Evolutionary conservation across 2,329 filamentous ascomycete genomes (phyloP).

Genomic region (Talaromyces funiculosus): DNA sequence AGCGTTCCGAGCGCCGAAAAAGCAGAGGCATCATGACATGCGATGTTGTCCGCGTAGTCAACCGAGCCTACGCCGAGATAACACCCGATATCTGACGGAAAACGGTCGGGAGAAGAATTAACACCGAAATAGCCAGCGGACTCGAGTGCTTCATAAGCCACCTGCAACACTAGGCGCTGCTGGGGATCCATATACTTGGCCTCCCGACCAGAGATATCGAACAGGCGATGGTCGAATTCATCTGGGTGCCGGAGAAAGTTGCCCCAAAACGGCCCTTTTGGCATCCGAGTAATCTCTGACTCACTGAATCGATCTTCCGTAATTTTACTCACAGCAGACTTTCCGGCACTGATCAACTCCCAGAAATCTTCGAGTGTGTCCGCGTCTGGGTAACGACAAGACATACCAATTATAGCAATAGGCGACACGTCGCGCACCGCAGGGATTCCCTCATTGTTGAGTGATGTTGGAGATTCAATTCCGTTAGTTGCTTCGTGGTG

Average conservation of each 20-base stretch:
- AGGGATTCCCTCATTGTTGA: no score
- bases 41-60: slow-evolving; percentile 24
- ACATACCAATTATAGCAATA: slow-evolving; percentile 42
- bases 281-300: slow-evolving; percentile 16
- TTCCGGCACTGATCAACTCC: slow-evolving; percentile 26
- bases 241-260: background rate
- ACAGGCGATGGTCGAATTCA: slow-evolving; percentile 25
- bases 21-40: background rate
- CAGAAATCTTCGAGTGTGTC: slow-evolving; percentile 35
- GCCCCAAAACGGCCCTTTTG: slow-evolving; percentile 20
- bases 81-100: slow-evolving; percentile 19
- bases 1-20: slow-evolving; percentile 21
- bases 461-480: no score
- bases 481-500: no score
- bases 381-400: slow-evolving; percentile 41
- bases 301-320: slow-evolving; percentile 18
- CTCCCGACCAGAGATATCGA: slow-evolving; percentile 21
- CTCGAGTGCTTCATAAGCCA: background rate
- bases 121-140: background rate
- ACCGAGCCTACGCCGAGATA: slow-evolving; percentile 20
- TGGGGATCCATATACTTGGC: slow-evolving; percentile 25
- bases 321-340: slow-evolving; percentile 4
- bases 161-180: slow-evolving; percentile 15
- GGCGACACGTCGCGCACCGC: no score
- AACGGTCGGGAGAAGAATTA: no score